These are phyloP conservation scores for Quercus dentata DNA, from an alignment of 306 rosid species.

Conservation along the genomic window DNA sequence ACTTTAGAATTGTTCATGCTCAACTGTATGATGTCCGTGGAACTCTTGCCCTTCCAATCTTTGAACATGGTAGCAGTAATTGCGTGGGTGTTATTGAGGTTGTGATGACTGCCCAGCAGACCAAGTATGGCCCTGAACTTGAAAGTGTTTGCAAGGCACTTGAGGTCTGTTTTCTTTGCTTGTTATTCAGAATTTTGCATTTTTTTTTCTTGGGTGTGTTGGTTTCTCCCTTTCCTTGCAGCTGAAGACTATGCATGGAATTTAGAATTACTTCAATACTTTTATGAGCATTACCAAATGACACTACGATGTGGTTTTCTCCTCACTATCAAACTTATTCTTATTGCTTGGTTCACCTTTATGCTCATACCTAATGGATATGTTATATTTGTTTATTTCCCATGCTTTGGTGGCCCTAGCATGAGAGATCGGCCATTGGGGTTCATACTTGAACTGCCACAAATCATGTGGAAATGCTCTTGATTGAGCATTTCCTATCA, in stretches of 20 bases:
- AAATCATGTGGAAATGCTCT: too few species aligned
- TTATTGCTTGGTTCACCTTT: neutral
- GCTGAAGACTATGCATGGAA: neutral
- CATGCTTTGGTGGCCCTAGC: neutral
- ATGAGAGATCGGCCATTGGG: neutral
- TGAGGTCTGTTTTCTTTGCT: slow-evolving; percentile 56
- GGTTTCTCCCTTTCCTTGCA: neutral
- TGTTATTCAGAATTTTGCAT: slow-evolving; percentile 13
- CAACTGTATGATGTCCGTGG: slow-evolving; percentile 69
- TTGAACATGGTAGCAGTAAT: slow-evolving; percentile 67
- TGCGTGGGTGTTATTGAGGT: slow-evolving; percentile 95
- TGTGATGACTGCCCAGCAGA: slow-evolving; percentile 68
- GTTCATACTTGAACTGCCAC: too few species aligned
- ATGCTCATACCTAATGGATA: neutral
- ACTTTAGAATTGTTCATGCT: slow-evolving; percentile 74
- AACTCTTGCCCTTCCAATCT: slow-evolving; percentile 79
- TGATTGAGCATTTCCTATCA: too few species aligned
- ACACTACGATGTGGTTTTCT: neutral
- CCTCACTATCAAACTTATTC: neutral
- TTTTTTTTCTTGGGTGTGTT: neutral
- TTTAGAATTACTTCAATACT: neutral
- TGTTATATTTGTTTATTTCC: neutral
- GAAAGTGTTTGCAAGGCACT: slow-evolving; percentile 85
- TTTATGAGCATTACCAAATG: neutral
- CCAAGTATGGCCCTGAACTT: slow-evolving; percentile 63